phyloP scores from a whole-genome alignment of 2,329 filamentous ascomycete species.

The Claviceps sp. region DNA sequence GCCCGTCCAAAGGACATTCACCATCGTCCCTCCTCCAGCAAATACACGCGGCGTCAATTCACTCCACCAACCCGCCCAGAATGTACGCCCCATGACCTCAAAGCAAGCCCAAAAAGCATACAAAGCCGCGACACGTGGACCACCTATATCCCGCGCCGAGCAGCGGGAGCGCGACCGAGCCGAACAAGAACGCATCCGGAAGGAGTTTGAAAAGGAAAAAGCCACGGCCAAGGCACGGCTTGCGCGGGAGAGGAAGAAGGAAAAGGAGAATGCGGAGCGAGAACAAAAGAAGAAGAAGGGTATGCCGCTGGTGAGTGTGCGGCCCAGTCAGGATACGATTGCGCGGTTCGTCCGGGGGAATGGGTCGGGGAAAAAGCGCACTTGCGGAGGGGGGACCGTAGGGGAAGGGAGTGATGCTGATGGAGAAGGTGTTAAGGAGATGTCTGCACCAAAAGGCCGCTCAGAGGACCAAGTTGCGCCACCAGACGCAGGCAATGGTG shows the following conservation, averaged over 20 bases:
- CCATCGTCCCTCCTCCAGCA: conserved; percentile 24
- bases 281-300: conserved; percentile 39
- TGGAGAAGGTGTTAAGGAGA: background rate
- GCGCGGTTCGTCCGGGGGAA: conserved; percentile 34
- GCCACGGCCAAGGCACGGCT: conserved; percentile 33
- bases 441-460: background rate
- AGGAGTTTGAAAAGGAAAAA: conserved; percentile 37
- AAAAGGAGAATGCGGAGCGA: conserved; percentile 34
- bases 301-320: conserved; percentile 38
- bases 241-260: conserved; percentile 41
- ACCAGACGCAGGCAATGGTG: background rate
- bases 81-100: conserved; percentile 23
- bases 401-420: background rate
- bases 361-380: conserved; percentile 18
- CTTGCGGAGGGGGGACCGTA: background rate
- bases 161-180: conserved; percentile 25
- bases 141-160: conserved; percentile 28
- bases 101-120: conserved; percentile 28
- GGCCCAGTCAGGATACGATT: conserved; percentile 45
- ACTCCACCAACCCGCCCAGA: background rate
- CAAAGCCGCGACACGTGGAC: conserved; percentile 19
- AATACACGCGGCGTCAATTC: background rate
- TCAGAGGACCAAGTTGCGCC: background rate
- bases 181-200: conserved; percentile 41
- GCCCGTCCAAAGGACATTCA: conserved; percentile 30